Base-by-base conservation (phyloP, 208 protist genomes). In the Leishmania amazonensis region DNA sequence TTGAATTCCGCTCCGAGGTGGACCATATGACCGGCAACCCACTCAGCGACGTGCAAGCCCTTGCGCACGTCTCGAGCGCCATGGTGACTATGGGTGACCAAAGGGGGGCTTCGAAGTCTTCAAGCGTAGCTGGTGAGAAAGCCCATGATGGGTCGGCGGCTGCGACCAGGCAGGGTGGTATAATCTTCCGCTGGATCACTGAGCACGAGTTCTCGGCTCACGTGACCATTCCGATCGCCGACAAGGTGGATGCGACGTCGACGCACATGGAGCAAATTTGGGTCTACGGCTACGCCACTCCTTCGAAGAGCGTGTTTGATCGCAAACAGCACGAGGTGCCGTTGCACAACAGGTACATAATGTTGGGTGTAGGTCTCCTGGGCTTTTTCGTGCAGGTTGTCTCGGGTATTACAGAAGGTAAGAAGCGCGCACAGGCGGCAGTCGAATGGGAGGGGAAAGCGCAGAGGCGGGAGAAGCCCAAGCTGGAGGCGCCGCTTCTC, bases 141-240 rank as follows among this genome's bases (percentile, higher is more conserved):
- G 72, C 0, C 1, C 79, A 70, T 31, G 62, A 13, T 7, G 47
- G 75, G n/a, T 21, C 58, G 28, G 62, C 78, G 9, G 64, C 58
- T 21, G 77, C 78, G 1, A 58, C 35, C 13, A 4, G 6, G 42
- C 76, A 83, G 9, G 91, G 91, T 17, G 79, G 67, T 60, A 87
- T 91, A 64, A 83, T 85, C 28, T 80, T 96, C 35, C 85, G 77
- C 57, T 88, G 92, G 74, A 87, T 96, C 75, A 91, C 85, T 11
- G 92, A 96, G 62, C 90, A 93, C 75, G 92, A 96, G 83, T 94
- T 94, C 76, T 84, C 89, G n/a, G 75, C 87, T 11, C 35, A 77
- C 24, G 57, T 94, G 35, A 80, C 38, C 8, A 15, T 94, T 45
- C 81, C 83, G 17, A 57, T 72, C 1, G 67, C 71, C 2, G 83